Evolutionary conservation across 305 asterid species (phyloP).

Genomic region (Fraxinus floribunda): DNA sequence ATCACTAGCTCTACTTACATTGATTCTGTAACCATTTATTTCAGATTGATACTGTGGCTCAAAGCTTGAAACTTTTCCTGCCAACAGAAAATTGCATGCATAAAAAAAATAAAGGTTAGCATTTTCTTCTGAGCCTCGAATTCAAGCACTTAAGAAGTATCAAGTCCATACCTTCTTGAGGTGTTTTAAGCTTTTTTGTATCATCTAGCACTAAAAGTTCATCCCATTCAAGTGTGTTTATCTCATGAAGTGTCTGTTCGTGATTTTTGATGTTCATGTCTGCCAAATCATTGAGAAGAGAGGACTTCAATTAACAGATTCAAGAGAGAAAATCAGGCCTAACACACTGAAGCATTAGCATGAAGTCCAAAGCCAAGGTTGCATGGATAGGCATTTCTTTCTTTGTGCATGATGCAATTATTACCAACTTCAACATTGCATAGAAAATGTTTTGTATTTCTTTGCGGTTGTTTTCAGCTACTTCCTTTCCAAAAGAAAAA

Average conservation of each 20-base stretch:
- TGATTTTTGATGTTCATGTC: constrained; percentile 51
- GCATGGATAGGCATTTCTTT: not conserved
- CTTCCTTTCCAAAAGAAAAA: constrained; percentile 4
- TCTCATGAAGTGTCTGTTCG: constrained; percentile 73
- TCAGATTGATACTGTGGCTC: constrained; percentile 37
- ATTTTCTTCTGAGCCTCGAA: constrained; percentile 3
- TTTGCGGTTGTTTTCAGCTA: not conserved
- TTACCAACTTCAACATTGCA: constrained; percentile 8
- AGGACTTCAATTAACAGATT: constrained; percentile 21
- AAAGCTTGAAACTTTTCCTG: constrained; percentile 54
- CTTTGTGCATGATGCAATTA: constrained; percentile 15
- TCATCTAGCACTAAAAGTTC: constrained; percentile 77
- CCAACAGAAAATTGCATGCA: constrained; percentile 22
- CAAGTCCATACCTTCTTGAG: constrained; percentile 53
- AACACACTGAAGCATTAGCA: not conserved
- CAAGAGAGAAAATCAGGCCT: constrained; percentile 1
- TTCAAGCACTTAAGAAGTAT: not conserved
- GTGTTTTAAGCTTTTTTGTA: constrained; percentile 45
- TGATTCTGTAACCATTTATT: constrained; percentile 19
- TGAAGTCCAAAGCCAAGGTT: not conserved
- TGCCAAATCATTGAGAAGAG: constrained; percentile 37
- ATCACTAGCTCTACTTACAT: constrained; percentile 45
- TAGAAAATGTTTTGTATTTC: constrained; percentile 1
- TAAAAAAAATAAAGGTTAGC: constrained; percentile 19
- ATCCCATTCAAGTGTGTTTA: constrained; percentile 97